phyloP scores from a whole-genome alignment of 257 asterid genomes.

The Rehmannia glutinosa region DNA sequence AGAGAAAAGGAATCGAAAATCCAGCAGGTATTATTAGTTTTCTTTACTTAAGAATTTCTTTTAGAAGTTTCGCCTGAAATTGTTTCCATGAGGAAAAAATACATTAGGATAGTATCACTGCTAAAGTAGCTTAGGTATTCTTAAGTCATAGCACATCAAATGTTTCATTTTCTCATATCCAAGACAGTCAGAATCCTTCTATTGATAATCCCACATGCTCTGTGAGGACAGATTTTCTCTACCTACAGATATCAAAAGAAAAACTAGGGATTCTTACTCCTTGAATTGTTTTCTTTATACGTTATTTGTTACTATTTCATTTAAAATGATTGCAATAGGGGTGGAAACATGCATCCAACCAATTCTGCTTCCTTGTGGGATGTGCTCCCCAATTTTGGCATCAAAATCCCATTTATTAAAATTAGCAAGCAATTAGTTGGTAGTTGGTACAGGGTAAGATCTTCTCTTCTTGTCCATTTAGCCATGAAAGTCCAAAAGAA shows the following conservation, averaged over 20 bases:
- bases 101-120: not conserved
- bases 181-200: not conserved
- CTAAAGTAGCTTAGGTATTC: not conserved
- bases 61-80: slow-evolving; percentile 7
- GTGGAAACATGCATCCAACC: no score
- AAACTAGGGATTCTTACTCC: no score
- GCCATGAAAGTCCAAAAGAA: no score
- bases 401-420: no score
- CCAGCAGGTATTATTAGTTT: slow-evolving; percentile 55
- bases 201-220: not conserved
- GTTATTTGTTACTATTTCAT: not conserved
- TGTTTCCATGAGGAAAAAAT: not conserved
- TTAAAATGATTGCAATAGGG: not conserved
- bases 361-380: no score
- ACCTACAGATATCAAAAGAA: no score
- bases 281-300: no score
- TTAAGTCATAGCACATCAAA: not conserved
- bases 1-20: slow-evolving; percentile 76
- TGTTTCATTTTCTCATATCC: not conserved
- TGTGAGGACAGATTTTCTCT: no score
- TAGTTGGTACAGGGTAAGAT: no score
- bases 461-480: no score
- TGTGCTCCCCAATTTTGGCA: no score
- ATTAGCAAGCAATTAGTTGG: no score
- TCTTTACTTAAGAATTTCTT: not conserved